These are phyloP conservation scores for Triticum dicoccoides DNA, from an alignment of 176 grass and related monocot genomes.

Conservation along the genomic window DNA sequence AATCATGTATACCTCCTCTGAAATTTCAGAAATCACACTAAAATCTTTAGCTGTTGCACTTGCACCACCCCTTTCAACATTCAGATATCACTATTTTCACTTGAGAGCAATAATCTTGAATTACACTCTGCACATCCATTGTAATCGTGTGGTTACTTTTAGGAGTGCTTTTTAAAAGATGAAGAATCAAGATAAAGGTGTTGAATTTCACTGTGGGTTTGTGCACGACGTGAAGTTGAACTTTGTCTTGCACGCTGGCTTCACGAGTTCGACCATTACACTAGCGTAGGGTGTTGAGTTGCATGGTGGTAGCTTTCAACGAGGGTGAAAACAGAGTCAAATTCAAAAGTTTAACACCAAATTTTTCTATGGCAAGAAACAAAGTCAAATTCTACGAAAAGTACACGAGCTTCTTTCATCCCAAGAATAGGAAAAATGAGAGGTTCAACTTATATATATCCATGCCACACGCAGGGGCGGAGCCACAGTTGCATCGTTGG, in stretches of 20 bases:
- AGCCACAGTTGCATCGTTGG: too few relatives aligned
- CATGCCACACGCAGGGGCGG: neutral
- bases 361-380: too few relatives aligned
- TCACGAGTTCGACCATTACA: slow-evolving; percentile 22
- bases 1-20: slow-evolving; percentile 7
- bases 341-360: neutral
- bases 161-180: neutral
- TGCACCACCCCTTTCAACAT: neutral
- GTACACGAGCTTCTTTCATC: neutral
- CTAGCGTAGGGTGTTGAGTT: slow-evolving; percentile 7
- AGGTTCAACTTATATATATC: neutral
- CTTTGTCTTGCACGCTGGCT: neutral
- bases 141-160: neutral
- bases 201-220: neutral
- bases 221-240: neutral
- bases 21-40: neutral
- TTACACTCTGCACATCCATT: neutral
- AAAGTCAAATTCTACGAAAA: neutral
- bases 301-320: neutral
- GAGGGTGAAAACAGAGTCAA: neutral
- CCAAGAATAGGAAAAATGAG: neutral
- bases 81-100: neutral
- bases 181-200: neutral
- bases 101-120: neutral
- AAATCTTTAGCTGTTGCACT: neutral